These are phyloP conservation scores for Incumbomyces lentus DNA, from an alignment of 2,329 filamentous ascomycete genomes.

Conservation along the genomic window DNA sequence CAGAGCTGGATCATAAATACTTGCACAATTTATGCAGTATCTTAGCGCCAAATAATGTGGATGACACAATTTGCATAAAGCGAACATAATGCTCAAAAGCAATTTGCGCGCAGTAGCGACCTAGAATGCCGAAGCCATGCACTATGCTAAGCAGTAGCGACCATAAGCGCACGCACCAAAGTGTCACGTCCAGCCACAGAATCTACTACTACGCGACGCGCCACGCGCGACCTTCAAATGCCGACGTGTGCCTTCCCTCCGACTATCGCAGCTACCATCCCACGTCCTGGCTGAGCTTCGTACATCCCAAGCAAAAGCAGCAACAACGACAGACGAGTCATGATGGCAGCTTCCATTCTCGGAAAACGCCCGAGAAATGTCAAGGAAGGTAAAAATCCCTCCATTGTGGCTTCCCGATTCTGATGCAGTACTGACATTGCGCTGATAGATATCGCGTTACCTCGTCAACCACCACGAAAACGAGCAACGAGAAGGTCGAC, in stretches of 20 bases:
- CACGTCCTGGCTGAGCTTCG: constrained; percentile 11
- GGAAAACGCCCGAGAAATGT: constrained; percentile 35
- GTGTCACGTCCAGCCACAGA: too few relatives aligned
- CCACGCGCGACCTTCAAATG: background rate
- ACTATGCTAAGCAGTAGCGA: too few relatives aligned
- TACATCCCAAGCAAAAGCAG: constrained; percentile 23
- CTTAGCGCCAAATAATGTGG: too few relatives aligned
- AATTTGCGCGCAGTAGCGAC: too few relatives aligned
- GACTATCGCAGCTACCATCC: constrained; percentile 12
- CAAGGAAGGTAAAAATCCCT: constrained; percentile 30
- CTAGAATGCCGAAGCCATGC: too few relatives aligned
- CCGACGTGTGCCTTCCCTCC: background rate
- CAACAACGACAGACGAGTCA: constrained; percentile 27
- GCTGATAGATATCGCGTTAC: constrained; percentile 12
- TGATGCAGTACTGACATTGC: background rate
- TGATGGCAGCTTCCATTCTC: constrained; percentile 26
- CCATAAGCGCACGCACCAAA: too few relatives aligned
- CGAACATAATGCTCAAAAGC: too few relatives aligned
- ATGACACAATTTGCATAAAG: too few relatives aligned
- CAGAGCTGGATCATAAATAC: too few relatives aligned
- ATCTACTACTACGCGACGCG: too few relatives aligned
- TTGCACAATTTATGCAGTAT: too few relatives aligned
- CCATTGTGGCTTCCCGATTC: constrained; percentile 5
- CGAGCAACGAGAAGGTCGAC: constrained; percentile 38
- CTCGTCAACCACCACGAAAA: constrained; percentile 25